Percentiles rank a stretch among this genome's conserved stretches.
Conservation (phyloP, 257 asterid genomes). For the Osmanthus fragrans region DNA sequence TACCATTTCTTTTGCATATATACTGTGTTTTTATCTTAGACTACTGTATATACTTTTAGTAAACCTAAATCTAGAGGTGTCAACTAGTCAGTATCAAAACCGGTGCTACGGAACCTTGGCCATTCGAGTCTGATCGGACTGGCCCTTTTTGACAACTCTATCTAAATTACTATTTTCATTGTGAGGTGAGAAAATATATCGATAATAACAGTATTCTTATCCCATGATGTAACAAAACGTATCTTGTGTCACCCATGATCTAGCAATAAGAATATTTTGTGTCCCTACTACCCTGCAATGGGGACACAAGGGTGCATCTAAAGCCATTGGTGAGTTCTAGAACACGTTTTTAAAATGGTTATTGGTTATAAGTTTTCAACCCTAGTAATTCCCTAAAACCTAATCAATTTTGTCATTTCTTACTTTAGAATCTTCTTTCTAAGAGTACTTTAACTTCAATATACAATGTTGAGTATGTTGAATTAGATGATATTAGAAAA, state of each 20-base stretch:
- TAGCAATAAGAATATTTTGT: not conserved
- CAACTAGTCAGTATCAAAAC: not conserved
- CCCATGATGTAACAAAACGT: not conserved
- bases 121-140: too few relatives aligned
- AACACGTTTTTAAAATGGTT: not conserved
- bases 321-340: not conserved
- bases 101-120: too few relatives aligned
- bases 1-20: not conserved
- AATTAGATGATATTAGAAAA: too few relatives aligned
- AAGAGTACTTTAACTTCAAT: not conserved
- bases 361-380: not conserved
- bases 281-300: not conserved
- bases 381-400: not conserved
- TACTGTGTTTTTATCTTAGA: too few relatives aligned
- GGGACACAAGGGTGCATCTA: not conserved
- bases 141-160: too few relatives aligned
- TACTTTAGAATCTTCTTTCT: not conserved
- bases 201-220: too few relatives aligned
- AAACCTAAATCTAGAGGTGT: not conserved
- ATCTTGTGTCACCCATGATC: not conserved
- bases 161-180: too few relatives aligned
- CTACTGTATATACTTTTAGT: too few relatives aligned
- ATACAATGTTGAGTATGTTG: not conserved
- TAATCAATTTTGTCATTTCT: not conserved
- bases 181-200: not conserved